Evolutionary conservation across 2,329 filamentous ascomycete species (phyloP), one percentile per base, ranked within the genome.

Genomic region (Calonectria pauciramosa): DNA sequence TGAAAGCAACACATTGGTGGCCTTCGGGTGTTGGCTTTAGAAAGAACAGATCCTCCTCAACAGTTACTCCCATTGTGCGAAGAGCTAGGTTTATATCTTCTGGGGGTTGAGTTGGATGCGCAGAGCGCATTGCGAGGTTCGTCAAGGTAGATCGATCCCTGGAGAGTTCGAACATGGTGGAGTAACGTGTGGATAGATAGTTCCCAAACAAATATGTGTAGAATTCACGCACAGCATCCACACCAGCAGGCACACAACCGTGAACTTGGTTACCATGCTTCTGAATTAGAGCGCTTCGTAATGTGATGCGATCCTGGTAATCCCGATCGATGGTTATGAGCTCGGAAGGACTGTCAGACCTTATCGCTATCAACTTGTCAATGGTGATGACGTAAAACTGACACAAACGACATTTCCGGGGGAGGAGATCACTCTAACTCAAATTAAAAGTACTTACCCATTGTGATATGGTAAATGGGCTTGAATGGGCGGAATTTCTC

Each of bases 41-140:
- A 2, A 90, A 80, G 64, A 91, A 89, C 49, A 91, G 79, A 76
- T 91, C 89, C 63, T 91, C 89, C 70, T 91, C 89, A 3, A 91
- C 84, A 0, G 87, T 90, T 77, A 88, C 85, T 20, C 84, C 88
- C 2, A 90, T 79, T 9, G 36, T 38, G 11, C 67, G 36, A 16
- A 69, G 38, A 47, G 51, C 34, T 9, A 38, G 13, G 14, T 47
- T 59, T 7, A 44, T 23, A 9, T 68, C 36, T 8, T 56, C n/a
- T 5, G 67, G 52, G 13, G 67, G 51, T 20, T n/a, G 10, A 16
- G 67, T 60, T 8, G 67, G 51, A 20, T 59, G 38, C 3, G n/a
- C 26, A 14, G 47, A 30, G 2, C 34, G 34, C 34, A 36, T 68
- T 14, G 36, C 47, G 14, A 54, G 23, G 9, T 68, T 68, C 16